These are phyloP conservation scores for Tympanopsis confertula DNA, from an alignment of 2,329 filamentous ascomycete genomes.

Conservation along the genomic window DNA sequence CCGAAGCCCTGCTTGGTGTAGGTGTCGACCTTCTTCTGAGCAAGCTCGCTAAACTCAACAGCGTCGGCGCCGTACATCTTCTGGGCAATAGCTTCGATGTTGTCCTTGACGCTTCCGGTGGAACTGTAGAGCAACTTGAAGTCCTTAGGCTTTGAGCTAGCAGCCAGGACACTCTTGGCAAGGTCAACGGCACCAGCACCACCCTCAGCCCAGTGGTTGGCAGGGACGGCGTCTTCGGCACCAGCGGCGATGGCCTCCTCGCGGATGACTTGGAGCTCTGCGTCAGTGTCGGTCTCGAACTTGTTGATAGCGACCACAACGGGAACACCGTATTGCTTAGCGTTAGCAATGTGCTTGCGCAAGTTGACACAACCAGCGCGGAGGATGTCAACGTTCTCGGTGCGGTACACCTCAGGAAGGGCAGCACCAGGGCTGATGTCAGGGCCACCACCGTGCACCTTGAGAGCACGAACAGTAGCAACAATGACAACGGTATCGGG, in stretches of 20 bases:
- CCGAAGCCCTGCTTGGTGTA: constrained; percentile 88
- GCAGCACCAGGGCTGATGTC: constrained; percentile 78
- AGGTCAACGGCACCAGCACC: constrained; percentile 82
- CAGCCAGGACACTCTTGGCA: constrained; percentile 73
- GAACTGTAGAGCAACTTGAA: constrained; percentile 80
- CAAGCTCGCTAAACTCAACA: constrained; percentile 87
- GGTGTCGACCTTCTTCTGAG: constrained; percentile 90
- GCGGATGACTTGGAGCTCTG: constrained; percentile 77
- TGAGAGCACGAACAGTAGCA: constrained; percentile 86
- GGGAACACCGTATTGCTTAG: constrained; percentile 77
- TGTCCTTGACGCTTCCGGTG: constrained; percentile 70
- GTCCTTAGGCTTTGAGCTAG: constrained; percentile 72
- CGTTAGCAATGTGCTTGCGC: constrained; percentile 88
- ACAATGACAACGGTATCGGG: constrained; percentile 93
- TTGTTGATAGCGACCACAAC: constrained; percentile 97
- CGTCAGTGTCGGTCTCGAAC: constrained; percentile 86
- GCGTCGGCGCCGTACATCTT: constrained; percentile 87
- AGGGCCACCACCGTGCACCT: constrained; percentile 94
- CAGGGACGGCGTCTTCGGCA: constrained; percentile 82
- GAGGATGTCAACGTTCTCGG: constrained; percentile 87
- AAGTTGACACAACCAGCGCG: constrained; percentile 86
- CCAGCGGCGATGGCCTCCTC: constrained; percentile 87
- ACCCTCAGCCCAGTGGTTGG: constrained; percentile 95
- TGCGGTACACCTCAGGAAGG: constrained; percentile 77
- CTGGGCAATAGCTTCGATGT: constrained; percentile 81